Evolutionary conservation across 2,329 filamentous ascomycete species (phyloP), one percentile per base, ranked within the genome.

Genomic region (Grosmannia clavigera): DNA sequence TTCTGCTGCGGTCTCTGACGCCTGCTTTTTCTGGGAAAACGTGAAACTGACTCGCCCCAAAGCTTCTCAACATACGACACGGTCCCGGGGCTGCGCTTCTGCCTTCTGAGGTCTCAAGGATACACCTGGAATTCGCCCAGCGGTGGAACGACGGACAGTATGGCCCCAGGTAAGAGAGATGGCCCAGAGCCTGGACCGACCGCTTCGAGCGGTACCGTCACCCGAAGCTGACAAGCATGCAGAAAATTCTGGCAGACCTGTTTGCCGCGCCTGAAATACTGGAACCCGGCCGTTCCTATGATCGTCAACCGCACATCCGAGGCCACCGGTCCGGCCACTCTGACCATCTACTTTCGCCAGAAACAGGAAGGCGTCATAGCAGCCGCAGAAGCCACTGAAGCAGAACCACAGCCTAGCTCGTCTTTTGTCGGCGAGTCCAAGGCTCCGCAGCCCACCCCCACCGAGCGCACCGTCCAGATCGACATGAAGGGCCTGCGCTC

Each of bases 201-300:
- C n/a, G 29, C 11, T 9, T n/a, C 16, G 16, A 33, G 31, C 1
- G 48, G 22, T 9, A 3, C 22, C 6, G 27, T 19, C 10, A 4
- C 16, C 25, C 4, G 4, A 35, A 6, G 25, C 50, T 52, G 27
- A 52, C 27, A 11, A 5, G 0, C 12, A 19, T 19, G 5, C 65
- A 95, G 92, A 69, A 90, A 90, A 76, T 96, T 99, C 81, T 96
- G 90, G 89, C 84, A 82, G 64, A 78, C 85, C 62, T 87, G 85
- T 70, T 84, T 97, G 55, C 89, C 90, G 27, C 84, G 90, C 61
- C 79, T 99, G 66, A 96, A 99, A 79, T 99, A 86, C 76, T 87
- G 95, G 79, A 99, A 99, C 72, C 94, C 94, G 0, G 76, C 84
- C 14, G 73, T 96, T 54, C 83, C 87, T 52, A 95, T 97, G 81